Base-by-base conservation (phyloP, 2,329 filamentous ascomycete genomes). In the Blumeriella jaapii region DNA sequence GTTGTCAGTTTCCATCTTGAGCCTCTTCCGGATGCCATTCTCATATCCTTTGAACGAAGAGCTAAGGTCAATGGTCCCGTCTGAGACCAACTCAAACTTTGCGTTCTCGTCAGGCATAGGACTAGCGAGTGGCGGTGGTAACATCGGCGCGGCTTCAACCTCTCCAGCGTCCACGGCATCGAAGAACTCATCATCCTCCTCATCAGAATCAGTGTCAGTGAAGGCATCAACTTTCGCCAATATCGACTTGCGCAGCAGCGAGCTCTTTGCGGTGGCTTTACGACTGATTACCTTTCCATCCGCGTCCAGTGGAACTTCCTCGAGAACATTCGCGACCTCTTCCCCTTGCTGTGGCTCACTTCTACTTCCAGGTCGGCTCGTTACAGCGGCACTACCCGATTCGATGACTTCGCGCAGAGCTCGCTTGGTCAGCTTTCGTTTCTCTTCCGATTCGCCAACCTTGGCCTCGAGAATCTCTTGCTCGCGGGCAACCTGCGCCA, bases 91-190 rank as follows among this genome's bases (percentile, higher is more conserved):
- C 31, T 67, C 29, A 14, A n/a, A 64, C 28, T 65, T 62, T 25
- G 65, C 61, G 26, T 64, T 59, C 19, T 63, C 57, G 13, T 51
- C 47, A 32, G 26, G 12, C 4, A 17, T 49, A 43, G 31, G 4
- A 55, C 55, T 14, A 23, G 57, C 51, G 10, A 55, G 49, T 10
- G 64, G 60, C 3, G 79, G 75, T 12, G 64, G 60, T 4, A 79
- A 74, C 61, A 84, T 67, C 39, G 78, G 74, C 4, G 80, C 64
- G 5, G 93, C 76, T 48, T 93, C 79, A 11, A 96, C 83, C 52
- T 91, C 82, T 10, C 91, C 91, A 26, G 87, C 83, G 58, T 93
- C 91, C 5, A 98, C 80, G 6, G 91, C 91, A 60, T 98, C 91
- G 50, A 96, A 98, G 58, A 98, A 98, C 55, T 96, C 89, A 34